Conservation (phyloP, 352 stramenopile species). For the Phytophthora boehmeriae region DNA sequence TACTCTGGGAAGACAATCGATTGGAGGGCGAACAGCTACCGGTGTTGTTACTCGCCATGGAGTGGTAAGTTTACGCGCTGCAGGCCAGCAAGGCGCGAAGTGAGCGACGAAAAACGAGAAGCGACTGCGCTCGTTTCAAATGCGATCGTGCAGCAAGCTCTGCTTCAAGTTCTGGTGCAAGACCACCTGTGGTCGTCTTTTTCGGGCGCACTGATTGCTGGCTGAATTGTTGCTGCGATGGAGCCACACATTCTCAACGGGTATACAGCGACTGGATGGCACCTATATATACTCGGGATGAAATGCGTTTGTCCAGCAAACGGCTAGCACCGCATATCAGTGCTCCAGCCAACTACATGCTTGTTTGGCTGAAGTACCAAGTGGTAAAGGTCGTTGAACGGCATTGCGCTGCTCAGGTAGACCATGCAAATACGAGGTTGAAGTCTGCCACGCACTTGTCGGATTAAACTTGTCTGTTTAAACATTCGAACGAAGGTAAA, state of each 20-base stretch:
- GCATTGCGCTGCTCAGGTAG: too few relatives aligned
- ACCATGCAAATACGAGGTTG: too few relatives aligned
- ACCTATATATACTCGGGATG: neutral
- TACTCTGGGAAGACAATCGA: conserved; percentile 6
- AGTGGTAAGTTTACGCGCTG: conserved; percentile 13
- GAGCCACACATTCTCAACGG: conserved; percentile 14
- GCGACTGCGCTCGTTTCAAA: conserved; percentile 22
- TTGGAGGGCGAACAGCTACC: conserved; percentile 7
- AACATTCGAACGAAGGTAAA: neutral
- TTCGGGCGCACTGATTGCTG: conserved; percentile 17
- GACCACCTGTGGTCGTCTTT: neutral
- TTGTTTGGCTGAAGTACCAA: too few relatives aligned
- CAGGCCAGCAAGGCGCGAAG: conserved; percentile 29
- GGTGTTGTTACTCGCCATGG: conserved; percentile 42
- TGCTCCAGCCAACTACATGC: too few relatives aligned
- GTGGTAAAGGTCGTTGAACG: too few relatives aligned
- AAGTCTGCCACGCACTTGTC: too few relatives aligned
- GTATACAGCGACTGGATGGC: neutral
- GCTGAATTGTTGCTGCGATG: conserved; percentile 16
- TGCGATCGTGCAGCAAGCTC: conserved; percentile 25
- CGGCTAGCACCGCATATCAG: neutral
- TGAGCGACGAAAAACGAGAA: conserved; percentile 18
- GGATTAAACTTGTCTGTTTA: too few relatives aligned
- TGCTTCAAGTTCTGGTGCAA: conserved; percentile 11
- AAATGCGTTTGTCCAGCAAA: neutral